These are phyloP conservation scores for Umbilicaria muhlenbergii DNA, from an alignment of 495 filamentous ascomycete genomes.

Conservation along the genomic window DNA sequence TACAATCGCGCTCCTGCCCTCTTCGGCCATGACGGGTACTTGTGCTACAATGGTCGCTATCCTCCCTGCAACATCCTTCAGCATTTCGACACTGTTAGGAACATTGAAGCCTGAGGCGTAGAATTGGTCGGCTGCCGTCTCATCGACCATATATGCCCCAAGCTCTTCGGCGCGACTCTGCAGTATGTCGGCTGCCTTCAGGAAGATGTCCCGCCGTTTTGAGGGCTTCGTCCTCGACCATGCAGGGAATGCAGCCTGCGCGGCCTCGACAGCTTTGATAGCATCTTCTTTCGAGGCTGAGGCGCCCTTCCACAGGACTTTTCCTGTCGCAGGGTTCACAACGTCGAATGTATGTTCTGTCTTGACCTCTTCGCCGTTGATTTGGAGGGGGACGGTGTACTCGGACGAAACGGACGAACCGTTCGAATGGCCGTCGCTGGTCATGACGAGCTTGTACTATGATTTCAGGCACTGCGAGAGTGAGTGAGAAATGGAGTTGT, in stretches of 20 bases:
- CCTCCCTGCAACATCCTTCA: conserved; percentile 57
- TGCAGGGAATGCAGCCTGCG: conserved; percentile 49
- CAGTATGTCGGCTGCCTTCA: conserved; percentile 56
- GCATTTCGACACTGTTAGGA: conserved; percentile 35
- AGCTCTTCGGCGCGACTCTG: conserved; percentile 46
- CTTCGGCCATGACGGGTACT: conserved; percentile 38
- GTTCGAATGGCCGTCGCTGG: conserved; percentile 5
- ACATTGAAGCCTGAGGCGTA: conserved; percentile 53
- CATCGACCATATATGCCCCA: conserved; percentile 42
- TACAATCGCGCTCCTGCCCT: conserved; percentile 51
- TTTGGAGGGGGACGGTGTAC: conserved; percentile 47
- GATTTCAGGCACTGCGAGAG: too few species aligned
- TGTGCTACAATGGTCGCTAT: conserved; percentile 42
- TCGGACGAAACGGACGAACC: conserved; percentile 8
- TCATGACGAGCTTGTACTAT: not conserved
- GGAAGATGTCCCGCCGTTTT: conserved; percentile 52
- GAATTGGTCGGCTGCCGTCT: conserved; percentile 43
- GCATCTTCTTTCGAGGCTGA: conserved; percentile 49
- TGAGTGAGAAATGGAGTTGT: too few species aligned
- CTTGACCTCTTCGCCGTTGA: conserved; percentile 51
- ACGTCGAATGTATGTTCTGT: conserved; percentile 51
- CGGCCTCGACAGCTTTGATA: conserved; percentile 43
- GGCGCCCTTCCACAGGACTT: conserved; percentile 43
- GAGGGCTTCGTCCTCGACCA: conserved; percentile 52
- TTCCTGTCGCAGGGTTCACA: conserved; percentile 42